Evolutionary conservation across 2,329 filamentous ascomycete genomes (phyloP).

Genomic region (Zarea fungicola): DNA sequence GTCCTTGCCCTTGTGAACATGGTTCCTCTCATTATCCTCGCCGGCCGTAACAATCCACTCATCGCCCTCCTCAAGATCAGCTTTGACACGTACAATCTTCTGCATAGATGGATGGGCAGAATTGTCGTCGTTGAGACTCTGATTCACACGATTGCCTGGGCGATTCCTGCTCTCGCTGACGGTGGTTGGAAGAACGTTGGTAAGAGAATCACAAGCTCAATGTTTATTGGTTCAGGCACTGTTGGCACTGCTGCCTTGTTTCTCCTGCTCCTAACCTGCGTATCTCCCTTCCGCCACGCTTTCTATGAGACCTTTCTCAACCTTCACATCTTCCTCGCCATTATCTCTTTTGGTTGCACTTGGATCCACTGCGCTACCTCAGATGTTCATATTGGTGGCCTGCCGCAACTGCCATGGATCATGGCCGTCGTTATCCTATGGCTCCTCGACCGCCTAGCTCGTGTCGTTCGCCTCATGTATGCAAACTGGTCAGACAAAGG

Average conservation of each 20-base stretch:
- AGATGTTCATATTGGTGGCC: constrained; percentile 56
- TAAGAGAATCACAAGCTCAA: constrained; percentile 48
- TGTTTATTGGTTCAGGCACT: constrained; percentile 63
- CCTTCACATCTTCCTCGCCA: constrained; percentile 71
- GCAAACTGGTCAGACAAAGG: constrained; percentile 57
- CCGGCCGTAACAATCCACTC: constrained; percentile 87
- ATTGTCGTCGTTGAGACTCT: constrained; percentile 64
- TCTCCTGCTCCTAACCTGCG: constrained; percentile 62
- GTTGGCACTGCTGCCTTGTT: constrained; percentile 57
- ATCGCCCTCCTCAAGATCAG: constrained; percentile 78
- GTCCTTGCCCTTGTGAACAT: constrained; percentile 83
- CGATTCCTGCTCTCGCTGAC: constrained; percentile 63
- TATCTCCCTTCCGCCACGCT: constrained; percentile 80
- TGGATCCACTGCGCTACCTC: constrained; percentile 69
- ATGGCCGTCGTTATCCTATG: constrained; percentile 71
- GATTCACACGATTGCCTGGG: constrained; percentile 68
- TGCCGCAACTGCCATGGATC: constrained; percentile 71
- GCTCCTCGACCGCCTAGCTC: constrained; percentile 62
- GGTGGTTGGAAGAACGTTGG: constrained; percentile 57
- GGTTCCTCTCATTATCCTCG: constrained; percentile 83
- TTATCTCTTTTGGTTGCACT: constrained; percentile 62
- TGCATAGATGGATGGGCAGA: constrained; percentile 69
- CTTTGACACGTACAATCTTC: constrained; percentile 89
- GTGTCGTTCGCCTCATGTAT: constrained; percentile 59
- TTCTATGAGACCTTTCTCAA: constrained; percentile 97